Evolutionary conservation across 352 stramenopile genomes (phyloP).

Genomic region (Pythium pyrilobum): DNA sequence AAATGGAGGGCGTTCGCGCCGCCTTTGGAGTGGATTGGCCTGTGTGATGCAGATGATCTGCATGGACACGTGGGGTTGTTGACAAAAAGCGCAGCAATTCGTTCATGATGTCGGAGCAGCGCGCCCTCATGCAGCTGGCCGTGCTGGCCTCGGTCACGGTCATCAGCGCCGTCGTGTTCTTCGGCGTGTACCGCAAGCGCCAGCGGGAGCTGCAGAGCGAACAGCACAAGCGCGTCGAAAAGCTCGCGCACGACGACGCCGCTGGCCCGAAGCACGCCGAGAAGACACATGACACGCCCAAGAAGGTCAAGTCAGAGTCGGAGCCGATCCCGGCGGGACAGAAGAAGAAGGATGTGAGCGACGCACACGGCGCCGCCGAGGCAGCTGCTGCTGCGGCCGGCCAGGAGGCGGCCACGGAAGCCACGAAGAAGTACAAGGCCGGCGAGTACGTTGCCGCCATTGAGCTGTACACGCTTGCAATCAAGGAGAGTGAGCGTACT

Average conservation of each 20-base stretch:
- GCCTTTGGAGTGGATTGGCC: neutral
- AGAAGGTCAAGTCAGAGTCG: slow-evolving; percentile 26
- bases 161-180: slow-evolving; percentile 55
- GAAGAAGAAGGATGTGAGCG: slow-evolving; percentile 16
- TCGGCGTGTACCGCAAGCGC: slow-evolving; percentile 42
- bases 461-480: slow-evolving; percentile 63
- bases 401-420: slow-evolving; percentile 58
- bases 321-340: slow-evolving; percentile 14
- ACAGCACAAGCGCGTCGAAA: slow-evolving; percentile 19
- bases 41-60: neutral
- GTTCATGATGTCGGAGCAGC: slow-evolving; percentile 31
- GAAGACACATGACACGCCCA: slow-evolving; percentile 19
- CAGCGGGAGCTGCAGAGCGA: slow-evolving; percentile 16
- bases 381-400: slow-evolving; percentile 28
- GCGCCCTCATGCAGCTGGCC: slow-evolving; percentile 55
- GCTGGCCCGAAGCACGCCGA: slow-evolving; percentile 16
- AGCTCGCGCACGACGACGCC: slow-evolving; percentile 16
- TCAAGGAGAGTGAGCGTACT: slow-evolving; percentile 49
- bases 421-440: slow-evolving; percentile 78
- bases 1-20: neutral
- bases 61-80: slow-evolving; percentile 20
- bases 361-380: neutral
- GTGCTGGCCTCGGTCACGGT: slow-evolving; percentile 68
- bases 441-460: slow-evolving; percentile 62
- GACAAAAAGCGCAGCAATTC: slow-evolving; percentile 12